Conservation (phyloP, 2,329 filamentous ascomycete genomes). For the Purpureocillium lavendulum region DNA sequence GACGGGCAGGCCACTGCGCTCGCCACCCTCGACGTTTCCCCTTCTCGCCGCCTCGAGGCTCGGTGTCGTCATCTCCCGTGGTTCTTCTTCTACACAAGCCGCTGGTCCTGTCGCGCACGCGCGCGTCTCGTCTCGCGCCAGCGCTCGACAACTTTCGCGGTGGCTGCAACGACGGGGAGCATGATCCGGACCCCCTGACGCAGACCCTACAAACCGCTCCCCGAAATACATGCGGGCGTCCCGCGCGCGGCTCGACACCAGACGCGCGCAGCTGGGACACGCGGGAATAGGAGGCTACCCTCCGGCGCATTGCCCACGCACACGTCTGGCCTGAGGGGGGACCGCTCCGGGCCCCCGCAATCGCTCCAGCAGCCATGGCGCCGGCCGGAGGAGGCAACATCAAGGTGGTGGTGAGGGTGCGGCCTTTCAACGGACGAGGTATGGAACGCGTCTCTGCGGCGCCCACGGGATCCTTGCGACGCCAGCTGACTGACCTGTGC, state of each 20-base stretch:
- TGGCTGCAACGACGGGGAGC: slow-evolving; percentile 3
- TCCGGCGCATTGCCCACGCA: slow-evolving; percentile 17
- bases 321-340: slow-evolving; percentile 18
- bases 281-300: neutral
- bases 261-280: no score
- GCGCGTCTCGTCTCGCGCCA: no score
- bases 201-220: no score
- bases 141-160: neutral
- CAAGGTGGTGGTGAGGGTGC: slow-evolving; percentile 96
- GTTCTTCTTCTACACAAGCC: neutral
- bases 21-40: neutral
- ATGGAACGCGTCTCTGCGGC: slow-evolving; percentile 11
- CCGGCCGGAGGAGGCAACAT: slow-evolving; percentile 83
- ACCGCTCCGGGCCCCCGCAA: slow-evolving; percentile 26
- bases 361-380: slow-evolving; percentile 24
- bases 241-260: slow-evolving; percentile 1
- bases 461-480: neutral
- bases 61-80: slow-evolving; percentile 4
- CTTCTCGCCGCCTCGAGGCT: neutral
- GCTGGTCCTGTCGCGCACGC: no score
- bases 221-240: slow-evolving; percentile 3
- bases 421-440: slow-evolving; percentile 96
- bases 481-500: slow-evolving; percentile 12
- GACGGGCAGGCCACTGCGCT: neutral
- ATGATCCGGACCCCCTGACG: slow-evolving; percentile 10